A percentile compares a stretch with the other conserved stretches of the same genome.
Conservation (phyloP, 1,284 basidiomycete genomes). For the Anthracocystis panici-leucophaei region DNA sequence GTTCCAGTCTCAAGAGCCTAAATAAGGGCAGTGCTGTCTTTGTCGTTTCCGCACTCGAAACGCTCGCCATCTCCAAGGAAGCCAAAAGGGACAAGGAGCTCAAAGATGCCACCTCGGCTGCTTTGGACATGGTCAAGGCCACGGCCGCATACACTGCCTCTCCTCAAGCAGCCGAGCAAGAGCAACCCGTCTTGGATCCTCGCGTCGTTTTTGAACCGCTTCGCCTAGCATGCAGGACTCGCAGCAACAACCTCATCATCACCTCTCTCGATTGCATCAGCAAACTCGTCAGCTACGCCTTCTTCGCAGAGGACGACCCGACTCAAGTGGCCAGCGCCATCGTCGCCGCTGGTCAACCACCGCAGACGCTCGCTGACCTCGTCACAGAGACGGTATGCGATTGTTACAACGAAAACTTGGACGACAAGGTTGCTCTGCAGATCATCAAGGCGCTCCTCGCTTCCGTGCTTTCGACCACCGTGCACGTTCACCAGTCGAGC, state of each 20-base stretch:
- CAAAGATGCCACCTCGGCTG: constrained; percentile 54
- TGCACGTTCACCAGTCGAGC: constrained; percentile 67
- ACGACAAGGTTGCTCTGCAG: constrained; percentile 65
- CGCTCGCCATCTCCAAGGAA: constrained; percentile 60
- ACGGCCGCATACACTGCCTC: constrained; percentile 40
- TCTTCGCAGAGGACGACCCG: constrained; percentile 67
- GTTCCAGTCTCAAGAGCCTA: constrained; percentile 54
- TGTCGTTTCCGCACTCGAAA: constrained; percentile 66
- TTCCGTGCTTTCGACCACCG: constrained; percentile 62
- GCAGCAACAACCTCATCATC: constrained; percentile 62
- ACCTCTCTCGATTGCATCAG: constrained; percentile 67
- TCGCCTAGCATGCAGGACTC: constrained; percentile 62
- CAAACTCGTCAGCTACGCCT: constrained; percentile 68
- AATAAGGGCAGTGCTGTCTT: constrained; percentile 66
- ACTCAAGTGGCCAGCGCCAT: constrained; percentile 18
- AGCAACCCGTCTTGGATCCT: constrained; percentile 60
- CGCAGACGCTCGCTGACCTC: constrained; percentile 60
- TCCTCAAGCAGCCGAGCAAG: constrained; percentile 24
- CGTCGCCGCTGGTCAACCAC: constrained; percentile 36
- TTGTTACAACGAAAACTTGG: constrained; percentile 62
- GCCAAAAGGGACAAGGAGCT: constrained; percentile 65
- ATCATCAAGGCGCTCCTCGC: constrained; percentile 69
- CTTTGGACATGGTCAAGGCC: constrained; percentile 66
- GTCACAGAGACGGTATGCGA: constrained; percentile 69
- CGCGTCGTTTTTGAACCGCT: constrained; percentile 68